phyloP scores from a whole-genome alignment of 1,284 basidiomycete genomes.

The Cryptococcus sp. region DNA sequence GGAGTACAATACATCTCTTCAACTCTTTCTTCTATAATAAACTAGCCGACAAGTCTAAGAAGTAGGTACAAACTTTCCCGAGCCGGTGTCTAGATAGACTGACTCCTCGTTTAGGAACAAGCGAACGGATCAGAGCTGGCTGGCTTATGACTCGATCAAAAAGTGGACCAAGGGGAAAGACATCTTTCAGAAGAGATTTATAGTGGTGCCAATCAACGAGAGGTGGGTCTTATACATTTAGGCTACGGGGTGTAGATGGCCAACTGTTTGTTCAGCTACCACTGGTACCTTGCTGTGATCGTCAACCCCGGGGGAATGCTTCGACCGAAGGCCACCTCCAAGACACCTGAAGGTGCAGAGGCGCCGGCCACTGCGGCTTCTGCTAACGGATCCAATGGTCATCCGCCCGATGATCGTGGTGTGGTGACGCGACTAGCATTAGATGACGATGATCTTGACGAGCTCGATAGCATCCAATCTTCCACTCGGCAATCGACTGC shows the following conservation, averaged over 20 bases:
- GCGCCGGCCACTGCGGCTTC: too few species aligned
- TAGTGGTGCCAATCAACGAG: slow-evolving; percentile 96
- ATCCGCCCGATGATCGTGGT: not conserved
- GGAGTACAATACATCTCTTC: slow-evolving; percentile 81
- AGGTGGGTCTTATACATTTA: slow-evolving; percentile 60
- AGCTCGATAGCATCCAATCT: not conserved
- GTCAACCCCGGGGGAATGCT: slow-evolving; percentile 68
- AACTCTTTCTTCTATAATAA: slow-evolving; percentile 98
- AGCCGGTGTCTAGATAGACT: not conserved
- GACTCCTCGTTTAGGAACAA: slow-evolving; percentile 14
- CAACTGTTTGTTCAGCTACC: slow-evolving; percentile 61
- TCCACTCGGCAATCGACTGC: too few species aligned
- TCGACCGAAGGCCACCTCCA: slow-evolving; percentile 37
- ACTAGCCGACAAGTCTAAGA: slow-evolving; percentile 64
- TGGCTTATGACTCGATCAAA: slow-evolving; percentile 78
- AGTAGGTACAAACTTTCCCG: slow-evolving; percentile 55
- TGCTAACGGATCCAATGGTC: too few species aligned
- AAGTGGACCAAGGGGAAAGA: slow-evolving; percentile 89
- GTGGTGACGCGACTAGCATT: not conserved
- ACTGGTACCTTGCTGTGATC: slow-evolving; percentile 97
- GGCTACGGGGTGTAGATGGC: not conserved
- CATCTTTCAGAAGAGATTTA: slow-evolving; percentile 85
- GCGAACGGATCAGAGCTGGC: slow-evolving; percentile 27
- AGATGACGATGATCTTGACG: not conserved
- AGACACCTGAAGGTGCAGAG: too few species aligned